Evolutionary conservation across 2,329 filamentous ascomycete genomes (phyloP).

Genomic region (Xylariaceae sp.): DNA sequence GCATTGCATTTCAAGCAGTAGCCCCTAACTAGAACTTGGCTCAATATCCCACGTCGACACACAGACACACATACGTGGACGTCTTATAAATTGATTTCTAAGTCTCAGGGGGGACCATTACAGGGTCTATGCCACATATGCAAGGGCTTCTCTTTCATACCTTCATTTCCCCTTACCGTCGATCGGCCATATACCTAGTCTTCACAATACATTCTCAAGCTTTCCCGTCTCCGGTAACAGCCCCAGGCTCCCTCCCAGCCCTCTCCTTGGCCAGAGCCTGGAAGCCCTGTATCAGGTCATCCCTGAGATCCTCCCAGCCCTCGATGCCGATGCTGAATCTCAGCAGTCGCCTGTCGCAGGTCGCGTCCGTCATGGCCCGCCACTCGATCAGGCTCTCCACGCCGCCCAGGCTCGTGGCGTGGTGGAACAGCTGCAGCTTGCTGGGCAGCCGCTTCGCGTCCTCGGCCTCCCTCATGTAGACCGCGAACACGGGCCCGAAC

Average conservation of each 20-base stretch:
- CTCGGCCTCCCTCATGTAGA: conserved; percentile 64
- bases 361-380: conserved; percentile 82
- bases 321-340: conserved; percentile 88
- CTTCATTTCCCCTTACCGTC: no score
- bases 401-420: conserved; percentile 91
- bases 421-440: conserved; percentile 82
- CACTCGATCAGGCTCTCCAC: conserved; percentile 97
- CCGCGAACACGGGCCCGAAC: conserved; percentile 84
- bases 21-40: not conserved
- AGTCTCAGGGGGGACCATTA: no score
- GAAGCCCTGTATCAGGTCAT: conserved; percentile 72
- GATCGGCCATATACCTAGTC: no score
- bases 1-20: not conserved
- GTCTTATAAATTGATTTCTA: no score
- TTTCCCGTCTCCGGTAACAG: conserved; percentile 5
- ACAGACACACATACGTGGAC: not conserved
- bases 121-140: no score
- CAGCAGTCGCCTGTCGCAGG: conserved; percentile 72
- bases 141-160: no score
- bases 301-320: conserved; percentile 78
- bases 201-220: not conserved
- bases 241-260: conserved; percentile 23
- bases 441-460: conserved; percentile 73
- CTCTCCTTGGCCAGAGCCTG: conserved; percentile 51
- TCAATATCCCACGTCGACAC: not conserved